phyloP scores from a whole-genome alignment of 805 yeast genomes.

The Millerozyma acaciae region DNA sequence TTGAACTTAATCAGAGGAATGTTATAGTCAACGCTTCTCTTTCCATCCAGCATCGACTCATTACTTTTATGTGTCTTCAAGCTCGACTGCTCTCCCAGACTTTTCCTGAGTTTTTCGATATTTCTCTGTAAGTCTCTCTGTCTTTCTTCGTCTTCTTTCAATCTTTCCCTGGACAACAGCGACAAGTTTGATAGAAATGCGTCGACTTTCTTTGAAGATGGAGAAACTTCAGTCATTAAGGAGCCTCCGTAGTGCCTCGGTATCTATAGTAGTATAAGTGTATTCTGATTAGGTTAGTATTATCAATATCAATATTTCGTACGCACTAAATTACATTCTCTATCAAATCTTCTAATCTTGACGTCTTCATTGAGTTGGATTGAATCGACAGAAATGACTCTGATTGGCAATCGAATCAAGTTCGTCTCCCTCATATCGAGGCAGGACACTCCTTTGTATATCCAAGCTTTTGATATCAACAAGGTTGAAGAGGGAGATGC shows the following conservation, averaged over 20 bases:
- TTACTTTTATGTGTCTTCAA: too few relatives aligned
- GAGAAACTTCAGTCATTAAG: conserved; percentile 20
- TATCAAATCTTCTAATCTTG: neutral
- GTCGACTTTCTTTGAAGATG: conserved; percentile 32
- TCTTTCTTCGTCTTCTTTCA: conserved; percentile 32
- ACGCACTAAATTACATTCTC: too few relatives aligned
- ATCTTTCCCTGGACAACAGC: conserved; percentile 30
- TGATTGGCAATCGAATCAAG: conserved; percentile 24
- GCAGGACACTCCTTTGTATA: conserved; percentile 56
- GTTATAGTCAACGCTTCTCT: neutral
- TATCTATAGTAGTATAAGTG: too few relatives aligned
- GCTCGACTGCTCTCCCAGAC: conserved; percentile 21
- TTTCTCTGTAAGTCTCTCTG: conserved; percentile 30
- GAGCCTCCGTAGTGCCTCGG: too few relatives aligned
- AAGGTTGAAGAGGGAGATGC: conserved; percentile 8
- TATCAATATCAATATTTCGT: too few relatives aligned
- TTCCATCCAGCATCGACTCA: neutral
- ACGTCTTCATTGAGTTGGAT: neutral
- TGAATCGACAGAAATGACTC: conserved; percentile 1
- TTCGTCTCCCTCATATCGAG: conserved; percentile 59
- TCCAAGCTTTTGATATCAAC: conserved; percentile 46
- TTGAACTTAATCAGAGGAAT: conserved; percentile 17
- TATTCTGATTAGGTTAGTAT: too few relatives aligned
- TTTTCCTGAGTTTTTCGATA: conserved; percentile 26
- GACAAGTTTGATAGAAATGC: conserved; percentile 36